Conservation (phyloP, 1,284 basidiomycete species). For the Tranzscheliella williamsii region DNA sequence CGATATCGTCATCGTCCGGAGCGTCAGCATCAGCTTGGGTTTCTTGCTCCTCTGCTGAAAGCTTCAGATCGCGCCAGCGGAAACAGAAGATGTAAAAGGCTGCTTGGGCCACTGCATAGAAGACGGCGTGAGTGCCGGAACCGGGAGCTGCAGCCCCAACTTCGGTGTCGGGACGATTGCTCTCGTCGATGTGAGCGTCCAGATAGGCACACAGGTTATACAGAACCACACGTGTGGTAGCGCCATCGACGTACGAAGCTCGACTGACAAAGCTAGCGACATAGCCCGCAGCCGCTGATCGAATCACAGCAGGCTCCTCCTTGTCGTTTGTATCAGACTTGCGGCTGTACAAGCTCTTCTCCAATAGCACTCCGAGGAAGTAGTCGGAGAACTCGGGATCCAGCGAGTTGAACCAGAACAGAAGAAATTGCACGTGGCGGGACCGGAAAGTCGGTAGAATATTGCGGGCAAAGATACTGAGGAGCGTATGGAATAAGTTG, state of each 20-base stretch:
- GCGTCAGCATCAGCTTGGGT: constrained; percentile 60
- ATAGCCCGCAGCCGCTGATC: constrained; percentile 56
- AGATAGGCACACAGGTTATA: constrained; percentile 83
- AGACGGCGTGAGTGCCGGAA: constrained; percentile 62
- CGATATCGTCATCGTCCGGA: constrained; percentile 31
- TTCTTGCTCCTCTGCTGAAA: constrained; percentile 64
- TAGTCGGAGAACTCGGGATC: constrained; percentile 86
- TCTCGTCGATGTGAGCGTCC: constrained; percentile 66
- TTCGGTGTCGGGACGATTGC: constrained; percentile 57
- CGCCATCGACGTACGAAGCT: constrained; percentile 80
- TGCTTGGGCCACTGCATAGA: constrained; percentile 91
- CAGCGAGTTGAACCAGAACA: constrained; percentile 93
- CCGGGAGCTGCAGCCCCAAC: constrained; percentile 39
- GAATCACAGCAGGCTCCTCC: constrained; percentile 50
- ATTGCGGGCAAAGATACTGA: constrained; percentile 87
- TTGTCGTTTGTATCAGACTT: constrained; percentile 19
- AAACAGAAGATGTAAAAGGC: constrained; percentile 98
- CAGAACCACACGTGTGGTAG: constrained; percentile 76
- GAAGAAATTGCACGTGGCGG: constrained; percentile 92
- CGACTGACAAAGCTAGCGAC: constrained; percentile 85
- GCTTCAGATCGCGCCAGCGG: constrained; percentile 83
- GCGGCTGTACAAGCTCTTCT: constrained; percentile 75
- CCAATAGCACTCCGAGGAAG: constrained; percentile 89
- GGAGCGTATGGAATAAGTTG: constrained; percentile 74
- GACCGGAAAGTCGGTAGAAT: constrained; percentile 95